These are phyloP conservation scores for Cytospora piceae DNA, from an alignment of 2,329 filamentous ascomycete genomes.

Conservation along the genomic window DNA sequence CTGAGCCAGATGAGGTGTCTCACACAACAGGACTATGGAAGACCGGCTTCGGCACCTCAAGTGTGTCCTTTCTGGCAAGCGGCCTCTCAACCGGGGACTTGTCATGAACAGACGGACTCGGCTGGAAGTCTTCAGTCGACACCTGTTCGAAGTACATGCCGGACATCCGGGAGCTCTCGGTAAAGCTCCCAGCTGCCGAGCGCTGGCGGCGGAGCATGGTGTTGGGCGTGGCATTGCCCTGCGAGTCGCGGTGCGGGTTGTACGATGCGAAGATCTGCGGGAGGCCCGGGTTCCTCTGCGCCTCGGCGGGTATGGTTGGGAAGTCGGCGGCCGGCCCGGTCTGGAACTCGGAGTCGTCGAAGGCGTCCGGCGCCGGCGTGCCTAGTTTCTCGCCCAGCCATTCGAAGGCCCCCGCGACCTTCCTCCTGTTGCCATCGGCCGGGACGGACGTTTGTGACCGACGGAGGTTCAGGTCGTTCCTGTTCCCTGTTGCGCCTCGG, in stretches of 20 bases:
- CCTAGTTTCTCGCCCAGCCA: slow-evolving; percentile 16
- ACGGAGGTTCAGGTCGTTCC: neutral
- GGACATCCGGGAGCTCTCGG: slow-evolving; percentile 6
- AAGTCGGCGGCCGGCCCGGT: slow-evolving; percentile 15
- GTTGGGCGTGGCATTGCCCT: slow-evolving; percentile 14
- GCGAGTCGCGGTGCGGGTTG: slow-evolving; percentile 13
- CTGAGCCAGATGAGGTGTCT: neutral
- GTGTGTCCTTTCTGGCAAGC: neutral
- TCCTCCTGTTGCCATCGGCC: slow-evolving; percentile 14
- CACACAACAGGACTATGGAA: neutral
- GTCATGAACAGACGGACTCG: slow-evolving; percentile 4
- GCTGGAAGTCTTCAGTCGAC: neutral
- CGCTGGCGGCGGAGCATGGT: neutral
- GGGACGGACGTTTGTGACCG: neutral
- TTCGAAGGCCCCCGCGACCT: slow-evolving; percentile 9
- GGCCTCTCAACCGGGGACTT: neutral
- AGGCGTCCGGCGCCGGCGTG: slow-evolving; percentile 18
- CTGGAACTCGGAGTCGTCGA: slow-evolving; percentile 17
- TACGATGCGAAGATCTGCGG: slow-evolving; percentile 14
- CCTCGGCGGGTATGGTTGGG: slow-evolving; percentile 19
- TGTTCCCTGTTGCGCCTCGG: neutral
- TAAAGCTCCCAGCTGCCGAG: slow-evolving; percentile 11
- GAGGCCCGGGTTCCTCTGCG: slow-evolving; percentile 15
- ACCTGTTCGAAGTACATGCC: slow-evolving; percentile 12
- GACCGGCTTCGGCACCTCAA: slow-evolving; percentile 18